These are phyloP conservation scores for Paxillus rubicundulus DNA, from an alignment of 768 basidiomycete species.

Conservation along the genomic window DNA sequence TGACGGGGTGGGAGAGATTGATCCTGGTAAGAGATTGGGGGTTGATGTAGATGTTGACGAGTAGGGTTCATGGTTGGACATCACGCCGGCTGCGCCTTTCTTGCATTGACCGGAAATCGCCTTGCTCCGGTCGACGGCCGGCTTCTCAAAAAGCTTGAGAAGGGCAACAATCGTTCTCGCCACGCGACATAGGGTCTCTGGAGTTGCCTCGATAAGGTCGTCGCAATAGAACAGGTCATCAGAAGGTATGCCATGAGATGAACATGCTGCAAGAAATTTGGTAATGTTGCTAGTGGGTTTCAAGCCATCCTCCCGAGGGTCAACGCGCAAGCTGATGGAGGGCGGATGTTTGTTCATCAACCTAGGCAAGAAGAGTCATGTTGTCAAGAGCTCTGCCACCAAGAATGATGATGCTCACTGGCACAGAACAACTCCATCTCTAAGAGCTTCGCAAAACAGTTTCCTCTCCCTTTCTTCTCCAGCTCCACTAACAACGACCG, in stretches of 20 bases:
- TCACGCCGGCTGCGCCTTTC: conserved; percentile 20
- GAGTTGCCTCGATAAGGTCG: conserved; percentile 60
- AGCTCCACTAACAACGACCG: conserved; percentile 41
- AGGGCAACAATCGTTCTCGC: conserved; percentile 72
- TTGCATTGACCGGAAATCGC: conserved; percentile 42
- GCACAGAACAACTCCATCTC: conserved; percentile 87
- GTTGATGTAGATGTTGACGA: conserved; percentile 44
- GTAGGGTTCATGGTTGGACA: conserved; percentile 39
- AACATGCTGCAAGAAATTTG: conserved; percentile 74
- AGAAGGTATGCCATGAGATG: conserved; percentile 58
- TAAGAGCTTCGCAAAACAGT: conserved; percentile 69
- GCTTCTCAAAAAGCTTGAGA: conserved; percentile 58
- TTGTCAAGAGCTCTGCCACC: conserved; percentile 5
- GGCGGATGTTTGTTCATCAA: conserved; percentile 77
- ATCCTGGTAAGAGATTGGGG: conserved; percentile 49
- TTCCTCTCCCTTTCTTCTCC: conserved; percentile 77
- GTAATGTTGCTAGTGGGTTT: conserved; percentile 68
- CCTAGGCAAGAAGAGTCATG: conserved; percentile 36
- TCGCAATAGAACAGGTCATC: conserved; percentile 68
- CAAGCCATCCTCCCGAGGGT: conserved; percentile 65
- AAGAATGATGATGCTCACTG: conserved; percentile 56
- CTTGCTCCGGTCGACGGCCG: conserved; percentile 45
- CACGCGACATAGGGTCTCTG: conserved; percentile 66
- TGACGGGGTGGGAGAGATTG: conserved; percentile 37
- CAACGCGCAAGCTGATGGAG: conserved; percentile 56